Percentiles rank a stretch among this genome's conserved stretches.
Evolutionary conservation across 1,284 basidiomycete genomes (phyloP).

Genomic region (Irpex lacteus): DNA sequence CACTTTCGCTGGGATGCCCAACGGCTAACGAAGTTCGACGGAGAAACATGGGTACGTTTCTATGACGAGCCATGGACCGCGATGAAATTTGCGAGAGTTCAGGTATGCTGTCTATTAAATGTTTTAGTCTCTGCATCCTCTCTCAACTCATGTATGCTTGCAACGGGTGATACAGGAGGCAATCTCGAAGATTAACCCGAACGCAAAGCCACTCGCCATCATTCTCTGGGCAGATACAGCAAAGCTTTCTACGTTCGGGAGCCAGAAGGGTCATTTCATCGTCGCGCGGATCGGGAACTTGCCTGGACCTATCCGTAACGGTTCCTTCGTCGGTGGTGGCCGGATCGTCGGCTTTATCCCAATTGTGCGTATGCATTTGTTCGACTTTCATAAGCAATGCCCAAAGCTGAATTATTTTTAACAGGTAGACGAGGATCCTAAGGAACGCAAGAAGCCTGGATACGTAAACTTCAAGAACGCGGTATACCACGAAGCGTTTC

Average conservation of each 20-base stretch:
- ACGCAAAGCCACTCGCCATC: constrained; percentile 23
- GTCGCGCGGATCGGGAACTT: constrained; percentile 36
- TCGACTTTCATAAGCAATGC: too few relatives aligned
- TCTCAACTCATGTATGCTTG: background rate
- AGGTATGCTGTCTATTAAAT: constrained; percentile 20
- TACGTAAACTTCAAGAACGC: constrained; percentile 25
- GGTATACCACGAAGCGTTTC: constrained; percentile 29
- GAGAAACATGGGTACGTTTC: constrained; percentile 20
- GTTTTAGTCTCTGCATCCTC: too few relatives aligned
- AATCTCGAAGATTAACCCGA: constrained; percentile 17
- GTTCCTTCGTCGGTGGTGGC: constrained; percentile 33
- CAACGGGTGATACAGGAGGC: background rate
- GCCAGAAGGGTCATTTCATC: constrained; percentile 40
- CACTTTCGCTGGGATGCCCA: constrained; percentile 29
- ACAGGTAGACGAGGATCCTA: constrained; percentile 18
- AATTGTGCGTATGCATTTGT: constrained; percentile 28
- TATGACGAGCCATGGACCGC: constrained; percentile 31
- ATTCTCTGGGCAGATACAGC: constrained; percentile 45
- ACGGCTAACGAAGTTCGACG: constrained; percentile 22
- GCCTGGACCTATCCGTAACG: constrained; percentile 34
- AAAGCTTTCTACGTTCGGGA: constrained; percentile 41
- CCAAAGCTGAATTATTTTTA: too few relatives aligned
- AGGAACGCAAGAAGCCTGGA: constrained; percentile 14
- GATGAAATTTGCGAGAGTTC: constrained; percentile 20
- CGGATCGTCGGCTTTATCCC: constrained; percentile 42